These are phyloP conservation scores for Stephanodiscus triporus DNA, from an alignment of 108 stramenopile species.

Conservation along the genomic window DNA sequence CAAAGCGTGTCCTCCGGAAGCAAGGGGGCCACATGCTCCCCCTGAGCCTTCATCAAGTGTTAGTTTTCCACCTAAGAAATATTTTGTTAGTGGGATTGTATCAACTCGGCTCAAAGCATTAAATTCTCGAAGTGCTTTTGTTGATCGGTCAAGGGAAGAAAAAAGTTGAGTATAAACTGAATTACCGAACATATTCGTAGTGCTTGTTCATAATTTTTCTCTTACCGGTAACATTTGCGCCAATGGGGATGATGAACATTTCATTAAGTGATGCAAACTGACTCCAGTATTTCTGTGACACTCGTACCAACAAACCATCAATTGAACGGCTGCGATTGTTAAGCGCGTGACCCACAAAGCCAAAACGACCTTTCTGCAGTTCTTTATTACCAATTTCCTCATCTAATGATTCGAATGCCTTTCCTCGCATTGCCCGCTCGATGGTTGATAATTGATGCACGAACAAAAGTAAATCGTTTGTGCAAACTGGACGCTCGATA, in stretches of 20 bases:
- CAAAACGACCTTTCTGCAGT: conserved; percentile 35
- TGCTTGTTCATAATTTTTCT: background rate
- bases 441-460: conserved; percentile 23
- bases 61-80: conserved; percentile 35
- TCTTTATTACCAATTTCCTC: conserved; percentile 2
- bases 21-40: conserved; percentile 25
- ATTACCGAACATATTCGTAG: background rate
- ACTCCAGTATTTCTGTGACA: conserved; percentile 41
- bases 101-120: conserved; percentile 43
- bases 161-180: background rate
- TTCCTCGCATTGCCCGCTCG: conserved; percentile 43
- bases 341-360: conserved; percentile 45
- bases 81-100: conserved; percentile 42
- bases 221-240: conserved; percentile 57
- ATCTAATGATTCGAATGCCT: conserved; percentile 14
- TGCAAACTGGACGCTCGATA: conserved; percentile 25
- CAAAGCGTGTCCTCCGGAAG: conserved; percentile 30
- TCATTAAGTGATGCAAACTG: conserved; percentile 41
- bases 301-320: conserved; percentile 47
- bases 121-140: conserved; percentile 51
- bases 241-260: conserved; percentile 48
- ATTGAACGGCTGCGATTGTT: conserved; percentile 39
- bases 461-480: conserved; percentile 45
- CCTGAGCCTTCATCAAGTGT: background rate
- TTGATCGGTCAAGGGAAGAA: background rate